Conservation (phyloP, 2,329 filamentous ascomycete genomes). For the Lomentospora prolificans region DNA sequence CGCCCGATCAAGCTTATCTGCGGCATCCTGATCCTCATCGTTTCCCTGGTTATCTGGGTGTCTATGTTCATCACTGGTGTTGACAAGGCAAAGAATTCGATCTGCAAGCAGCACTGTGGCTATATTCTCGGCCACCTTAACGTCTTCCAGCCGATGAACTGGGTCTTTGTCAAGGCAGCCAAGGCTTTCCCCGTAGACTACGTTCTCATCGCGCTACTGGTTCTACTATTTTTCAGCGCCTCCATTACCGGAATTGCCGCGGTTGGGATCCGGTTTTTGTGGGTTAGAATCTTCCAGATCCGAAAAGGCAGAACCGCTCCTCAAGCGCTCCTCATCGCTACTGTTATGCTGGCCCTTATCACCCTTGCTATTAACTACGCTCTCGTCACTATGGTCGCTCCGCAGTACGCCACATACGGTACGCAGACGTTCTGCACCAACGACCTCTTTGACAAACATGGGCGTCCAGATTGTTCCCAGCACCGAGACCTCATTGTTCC, state of each 20-base stretch:
- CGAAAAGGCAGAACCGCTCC: constrained; percentile 81
- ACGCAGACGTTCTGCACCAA: constrained; percentile 89
- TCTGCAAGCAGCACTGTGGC: constrained; percentile 83
- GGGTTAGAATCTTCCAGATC: constrained; percentile 88
- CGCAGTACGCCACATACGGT: constrained; percentile 89
- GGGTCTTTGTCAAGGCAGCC: constrained; percentile 70
- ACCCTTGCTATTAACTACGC: constrained; percentile 89
- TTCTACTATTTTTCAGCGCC: constrained; percentile 80
- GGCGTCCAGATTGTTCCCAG: constrained; percentile 55
- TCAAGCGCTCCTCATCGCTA: constrained; percentile 83
- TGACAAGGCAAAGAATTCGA: constrained; percentile 91
- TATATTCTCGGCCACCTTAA: constrained; percentile 83
- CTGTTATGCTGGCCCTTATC: constrained; percentile 81
- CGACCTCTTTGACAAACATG: constrained; percentile 46
- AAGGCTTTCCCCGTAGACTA: constrained; percentile 89
- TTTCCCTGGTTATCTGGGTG: constrained; percentile 69
- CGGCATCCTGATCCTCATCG: constrained; percentile 64
- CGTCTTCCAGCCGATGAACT: constrained; percentile 93
- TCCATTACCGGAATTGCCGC: constrained; percentile 78
- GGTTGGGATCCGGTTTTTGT: constrained; percentile 90
- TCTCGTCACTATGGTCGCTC: constrained; percentile 85
- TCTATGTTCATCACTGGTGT: constrained; percentile 94
- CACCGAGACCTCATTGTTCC: constrained; percentile 63
- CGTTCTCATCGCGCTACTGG: constrained; percentile 72
- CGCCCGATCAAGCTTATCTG: constrained; percentile 82